A percentile compares a stretch with the other conserved stretches of the same genome.
phyloP scores from a whole-genome alignment of 2,329 filamentous ascomycete genomes.

The Verticillium klebahnii region DNA sequence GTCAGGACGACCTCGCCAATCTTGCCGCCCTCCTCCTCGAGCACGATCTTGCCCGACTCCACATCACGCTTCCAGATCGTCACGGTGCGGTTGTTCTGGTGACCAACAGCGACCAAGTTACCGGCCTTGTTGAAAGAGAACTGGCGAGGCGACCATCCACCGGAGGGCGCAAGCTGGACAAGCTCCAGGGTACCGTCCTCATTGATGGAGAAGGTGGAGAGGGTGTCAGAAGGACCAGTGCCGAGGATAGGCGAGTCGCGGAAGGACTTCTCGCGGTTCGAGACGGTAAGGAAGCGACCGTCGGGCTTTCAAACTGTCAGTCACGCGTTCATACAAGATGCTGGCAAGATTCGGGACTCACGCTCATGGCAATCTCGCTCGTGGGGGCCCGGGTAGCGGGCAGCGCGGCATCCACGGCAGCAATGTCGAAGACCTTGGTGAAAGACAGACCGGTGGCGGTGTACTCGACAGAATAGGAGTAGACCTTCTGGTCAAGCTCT shows the following conservation, averaged over 20 bases:
- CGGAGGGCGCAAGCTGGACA: conserved; percentile 11
- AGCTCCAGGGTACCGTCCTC: conserved; percentile 12
- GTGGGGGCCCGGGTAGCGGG: conserved; percentile 12
- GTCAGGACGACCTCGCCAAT: conserved; percentile 10
- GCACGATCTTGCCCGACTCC: conserved; percentile 11
- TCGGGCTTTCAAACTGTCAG: neutral
- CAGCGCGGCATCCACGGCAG: conserved; percentile 10
- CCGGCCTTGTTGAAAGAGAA: conserved; percentile 13
- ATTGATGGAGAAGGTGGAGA: conserved; percentile 13
- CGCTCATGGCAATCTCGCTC: conserved; percentile 15
- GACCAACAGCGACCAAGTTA: conserved; percentile 10
- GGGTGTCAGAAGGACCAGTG: conserved; percentile 11
- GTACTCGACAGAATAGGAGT: conserved; percentile 16
- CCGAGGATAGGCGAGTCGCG: conserved; percentile 12
- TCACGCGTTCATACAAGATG: neutral
- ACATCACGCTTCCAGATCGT: conserved; percentile 14
- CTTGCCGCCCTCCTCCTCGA: conserved; percentile 15
- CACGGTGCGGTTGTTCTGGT: conserved; percentile 13
- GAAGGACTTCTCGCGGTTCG: conserved; percentile 12
- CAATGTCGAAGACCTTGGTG: conserved; percentile 13
- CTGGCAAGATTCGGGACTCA: conserved; percentile 1
- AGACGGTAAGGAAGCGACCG: conserved; percentile 5
- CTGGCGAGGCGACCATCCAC: conserved; percentile 12
- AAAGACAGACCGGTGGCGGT: conserved; percentile 12
- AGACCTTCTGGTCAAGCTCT: conserved; percentile 15